phyloP scores from a whole-genome alignment of 73 alveolate genomes.

The Paramecium bursaria region DNA sequence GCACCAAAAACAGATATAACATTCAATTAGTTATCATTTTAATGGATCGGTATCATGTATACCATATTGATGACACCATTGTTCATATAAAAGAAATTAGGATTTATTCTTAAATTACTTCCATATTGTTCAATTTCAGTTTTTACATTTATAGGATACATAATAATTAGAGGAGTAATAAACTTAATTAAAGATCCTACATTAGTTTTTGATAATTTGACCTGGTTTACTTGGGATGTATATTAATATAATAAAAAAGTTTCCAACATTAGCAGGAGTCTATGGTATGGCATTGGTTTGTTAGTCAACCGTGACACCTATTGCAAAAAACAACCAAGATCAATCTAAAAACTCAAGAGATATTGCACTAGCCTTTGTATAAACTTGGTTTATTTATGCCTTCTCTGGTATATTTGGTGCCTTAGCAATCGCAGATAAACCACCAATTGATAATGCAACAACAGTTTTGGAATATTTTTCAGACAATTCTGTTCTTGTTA shows the following conservation, averaged over 20 bases:
- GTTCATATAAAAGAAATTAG: conserved; percentile 24
- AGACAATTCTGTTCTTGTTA: too few species aligned
- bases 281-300: conserved; percentile 29
- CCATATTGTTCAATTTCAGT: conserved; percentile 47
- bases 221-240: conserved; percentile 39
- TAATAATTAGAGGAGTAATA: conserved; percentile 10
- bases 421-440: conserved; percentile 25
- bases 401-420: conserved; percentile 47
- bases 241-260: neutral
- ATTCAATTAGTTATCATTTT: neutral
- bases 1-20: conserved; percentile 41
- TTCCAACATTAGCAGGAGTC: conserved; percentile 47
- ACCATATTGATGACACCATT: conserved; percentile 10
- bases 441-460: conserved; percentile 7
- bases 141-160: neutral
- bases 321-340: conserved; percentile 18
- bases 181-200: neutral
- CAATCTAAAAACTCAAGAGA: conserved; percentile 24
- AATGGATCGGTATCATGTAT: conserved; percentile 35
- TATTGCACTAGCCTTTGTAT: conserved; percentile 18
- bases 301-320: conserved; percentile 22
- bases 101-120: conserved; percentile 24
- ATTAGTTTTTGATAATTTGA: conserved; percentile 22
- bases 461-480: conserved; percentile 46
- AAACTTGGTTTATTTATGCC: conserved; percentile 51